These are phyloP conservation scores for Lactarius quietus DNA, from an alignment of 768 basidiomycete genomes.

Conservation along the genomic window DNA sequence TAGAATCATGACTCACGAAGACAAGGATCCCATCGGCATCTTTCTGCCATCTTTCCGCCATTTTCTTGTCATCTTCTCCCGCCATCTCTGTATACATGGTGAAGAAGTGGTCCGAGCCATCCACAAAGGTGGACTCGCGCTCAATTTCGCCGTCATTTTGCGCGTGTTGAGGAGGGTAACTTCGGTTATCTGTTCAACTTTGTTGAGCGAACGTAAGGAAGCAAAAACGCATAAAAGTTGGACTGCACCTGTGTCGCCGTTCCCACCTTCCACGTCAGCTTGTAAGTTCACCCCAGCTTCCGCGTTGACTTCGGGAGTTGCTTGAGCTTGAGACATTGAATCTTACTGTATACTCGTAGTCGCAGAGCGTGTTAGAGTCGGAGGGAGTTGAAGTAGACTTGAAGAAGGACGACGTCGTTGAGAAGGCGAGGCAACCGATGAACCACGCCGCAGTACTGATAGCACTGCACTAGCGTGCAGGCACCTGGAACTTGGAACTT, in stretches of 20 bases:
- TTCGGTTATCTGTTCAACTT: no score
- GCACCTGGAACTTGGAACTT: no score
- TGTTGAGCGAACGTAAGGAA: no score
- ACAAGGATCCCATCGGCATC: neutral
- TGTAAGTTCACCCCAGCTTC: neutral
- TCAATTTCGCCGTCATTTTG: neutral
- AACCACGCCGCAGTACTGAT: no score
- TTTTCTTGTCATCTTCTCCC: neutral
- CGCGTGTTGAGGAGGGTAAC: neutral
- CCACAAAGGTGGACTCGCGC: neutral
- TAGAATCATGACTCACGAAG: neutral
- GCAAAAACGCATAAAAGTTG: no score
- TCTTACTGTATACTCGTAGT: no score
- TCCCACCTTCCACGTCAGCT: neutral
- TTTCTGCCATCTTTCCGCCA: neutral
- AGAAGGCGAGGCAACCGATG: no score
- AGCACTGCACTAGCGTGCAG: no score
- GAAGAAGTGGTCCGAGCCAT: neutral
- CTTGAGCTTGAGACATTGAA: neutral
- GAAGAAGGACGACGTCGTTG: no score
- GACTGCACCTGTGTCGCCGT: neutral
- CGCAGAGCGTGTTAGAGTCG: no score
- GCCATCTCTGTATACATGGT: constrained; percentile 1
- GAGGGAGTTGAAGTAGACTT: no score
- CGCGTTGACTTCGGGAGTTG: neutral